Conservation (phyloP, 176 grass and related monocot species). For the Poa pratensis region DNA sequence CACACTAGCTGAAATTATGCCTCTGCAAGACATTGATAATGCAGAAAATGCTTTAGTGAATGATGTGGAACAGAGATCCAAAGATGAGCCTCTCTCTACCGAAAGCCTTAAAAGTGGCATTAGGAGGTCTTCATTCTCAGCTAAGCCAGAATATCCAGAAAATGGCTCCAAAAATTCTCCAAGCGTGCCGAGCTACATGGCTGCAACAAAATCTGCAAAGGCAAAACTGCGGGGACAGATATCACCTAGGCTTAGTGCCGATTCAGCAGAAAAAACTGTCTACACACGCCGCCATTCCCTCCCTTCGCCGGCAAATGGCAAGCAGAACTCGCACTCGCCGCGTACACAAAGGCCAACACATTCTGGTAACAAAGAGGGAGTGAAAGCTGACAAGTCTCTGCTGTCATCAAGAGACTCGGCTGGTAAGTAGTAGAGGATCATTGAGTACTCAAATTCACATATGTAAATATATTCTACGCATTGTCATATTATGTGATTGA, state of each 20-base stretch:
- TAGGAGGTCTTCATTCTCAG: constrained; percentile 85
- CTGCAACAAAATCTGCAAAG: constrained; percentile 83
- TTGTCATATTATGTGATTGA: background rate
- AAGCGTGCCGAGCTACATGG: constrained; percentile 87
- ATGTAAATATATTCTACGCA: background rate
- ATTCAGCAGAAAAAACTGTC: constrained; percentile 74
- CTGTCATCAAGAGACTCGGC: constrained; percentile 70
- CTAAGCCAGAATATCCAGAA: constrained; percentile 74
- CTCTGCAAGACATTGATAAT: constrained; percentile 61
- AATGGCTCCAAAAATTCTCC: constrained; percentile 64
- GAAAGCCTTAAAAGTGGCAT: constrained; percentile 71
- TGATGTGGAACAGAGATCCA: constrained; percentile 60
- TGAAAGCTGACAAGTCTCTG: constrained; percentile 73
- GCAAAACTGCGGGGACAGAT: constrained; percentile 76
- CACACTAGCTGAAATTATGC: constrained; percentile 58
- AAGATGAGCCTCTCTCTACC: constrained; percentile 59
- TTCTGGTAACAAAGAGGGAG: constrained; percentile 60
- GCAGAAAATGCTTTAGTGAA: constrained; percentile 62
- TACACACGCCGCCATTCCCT: constrained; percentile 85
- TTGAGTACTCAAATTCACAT: constrained; percentile 14
- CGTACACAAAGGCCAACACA: constrained; percentile 70
- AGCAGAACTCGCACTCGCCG: constrained; percentile 75
- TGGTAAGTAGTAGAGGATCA: constrained; percentile 58
- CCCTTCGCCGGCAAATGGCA: constrained; percentile 71
- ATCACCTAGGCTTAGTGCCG: constrained; percentile 74